These are phyloP conservation scores for Phytopythium delawarense DNA, from an alignment of 352 stramenopile genomes.

Conservation along the genomic window DNA sequence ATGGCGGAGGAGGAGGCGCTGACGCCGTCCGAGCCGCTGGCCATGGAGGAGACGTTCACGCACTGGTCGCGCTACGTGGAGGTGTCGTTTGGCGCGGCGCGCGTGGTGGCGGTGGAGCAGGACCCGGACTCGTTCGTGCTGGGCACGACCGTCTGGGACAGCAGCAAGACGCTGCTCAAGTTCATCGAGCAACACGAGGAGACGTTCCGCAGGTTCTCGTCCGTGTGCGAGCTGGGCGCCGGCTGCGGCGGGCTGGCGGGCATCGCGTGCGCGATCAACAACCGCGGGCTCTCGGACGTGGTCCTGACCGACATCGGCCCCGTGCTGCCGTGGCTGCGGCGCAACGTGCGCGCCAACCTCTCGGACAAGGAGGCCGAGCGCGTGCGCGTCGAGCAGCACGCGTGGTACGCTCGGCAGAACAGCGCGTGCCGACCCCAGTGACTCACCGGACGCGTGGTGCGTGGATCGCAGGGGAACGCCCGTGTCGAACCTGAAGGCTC, in stretches of 20 bases:
- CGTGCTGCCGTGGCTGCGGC: conserved; percentile 72
- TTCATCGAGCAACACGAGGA: conserved; percentile 66
- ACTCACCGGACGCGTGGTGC: conserved; percentile 3
- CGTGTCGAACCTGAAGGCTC: conserved; percentile 39
- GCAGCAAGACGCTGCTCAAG: conserved; percentile 82
- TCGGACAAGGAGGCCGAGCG: conserved; percentile 47
- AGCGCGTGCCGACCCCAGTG: background rate
- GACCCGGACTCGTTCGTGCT: conserved; percentile 82
- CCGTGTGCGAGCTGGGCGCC: conserved; percentile 72
- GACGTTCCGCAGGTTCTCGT: conserved; percentile 50
- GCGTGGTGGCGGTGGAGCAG: conserved; percentile 58
- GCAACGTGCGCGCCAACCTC: conserved; percentile 65
- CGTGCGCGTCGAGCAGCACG: conserved; percentile 54
- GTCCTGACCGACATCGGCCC: conserved; percentile 77
- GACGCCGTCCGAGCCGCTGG: conserved; percentile 49
- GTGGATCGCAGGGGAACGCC: conserved; percentile 51
- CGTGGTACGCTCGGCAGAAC: conserved; percentile 22
- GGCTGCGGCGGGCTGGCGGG: conserved; percentile 69
- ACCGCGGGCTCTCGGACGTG: conserved; percentile 46
- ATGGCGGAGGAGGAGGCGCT: conserved; percentile 63
- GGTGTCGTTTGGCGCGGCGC: conserved; percentile 30
- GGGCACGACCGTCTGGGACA: conserved; percentile 82
- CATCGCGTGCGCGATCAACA: conserved; percentile 70
- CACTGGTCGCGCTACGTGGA: conserved; percentile 77
- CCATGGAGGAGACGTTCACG: conserved; percentile 74